A percentile compares a stretch with the other conserved stretches of the same genome.
These are phyloP conservation scores for Neohortaea acidophila DNA, from an alignment of 495 filamentous ascomycete species.

Conservation along the genomic window DNA sequence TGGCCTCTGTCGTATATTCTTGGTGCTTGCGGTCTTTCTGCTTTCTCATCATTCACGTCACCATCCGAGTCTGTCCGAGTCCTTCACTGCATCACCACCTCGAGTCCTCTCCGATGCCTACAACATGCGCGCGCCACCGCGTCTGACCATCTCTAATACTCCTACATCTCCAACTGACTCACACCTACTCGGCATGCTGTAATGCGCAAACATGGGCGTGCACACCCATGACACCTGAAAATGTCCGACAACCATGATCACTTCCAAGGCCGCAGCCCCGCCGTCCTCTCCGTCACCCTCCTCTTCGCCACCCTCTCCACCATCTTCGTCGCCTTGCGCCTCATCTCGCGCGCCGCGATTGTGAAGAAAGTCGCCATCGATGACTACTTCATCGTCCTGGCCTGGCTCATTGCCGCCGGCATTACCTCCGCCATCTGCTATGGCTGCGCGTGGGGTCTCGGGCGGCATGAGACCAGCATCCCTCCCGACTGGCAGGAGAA, in stretches of 20 bases:
- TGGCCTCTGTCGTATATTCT: no score
- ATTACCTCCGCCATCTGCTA: constrained; percentile 64
- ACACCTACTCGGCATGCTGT: no score
- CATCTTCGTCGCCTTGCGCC: constrained; percentile 54
- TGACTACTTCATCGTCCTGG: constrained; percentile 71
- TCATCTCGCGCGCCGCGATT: constrained; percentile 57
- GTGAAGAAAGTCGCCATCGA: constrained; percentile 54
- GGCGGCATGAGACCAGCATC: constrained; percentile 57
- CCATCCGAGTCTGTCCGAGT: no score
- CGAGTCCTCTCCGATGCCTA: no score
- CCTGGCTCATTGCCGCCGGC: constrained; percentile 66
- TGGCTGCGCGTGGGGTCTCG: constrained; percentile 54
- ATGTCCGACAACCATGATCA: constrained; percentile 13
- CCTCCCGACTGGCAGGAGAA: constrained; percentile 28
- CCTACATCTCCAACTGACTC: no score
- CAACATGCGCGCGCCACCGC: no score
- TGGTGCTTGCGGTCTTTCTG: no score
- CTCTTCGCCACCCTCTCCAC: constrained; percentile 50
- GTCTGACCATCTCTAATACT: no score
- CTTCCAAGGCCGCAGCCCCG: constrained; percentile 35
- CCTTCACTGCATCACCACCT: no score
- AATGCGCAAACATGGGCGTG: constrained; percentile 7
- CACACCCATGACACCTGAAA: background rate
- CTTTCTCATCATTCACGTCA: no score
- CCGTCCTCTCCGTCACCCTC: constrained; percentile 61